Percentiles rank a stretch among this genome's conserved stretches.
These are phyloP conservation scores for Candida maltosa DNA, from an alignment of 805 yeast genomes.

Conservation along the genomic window DNA sequence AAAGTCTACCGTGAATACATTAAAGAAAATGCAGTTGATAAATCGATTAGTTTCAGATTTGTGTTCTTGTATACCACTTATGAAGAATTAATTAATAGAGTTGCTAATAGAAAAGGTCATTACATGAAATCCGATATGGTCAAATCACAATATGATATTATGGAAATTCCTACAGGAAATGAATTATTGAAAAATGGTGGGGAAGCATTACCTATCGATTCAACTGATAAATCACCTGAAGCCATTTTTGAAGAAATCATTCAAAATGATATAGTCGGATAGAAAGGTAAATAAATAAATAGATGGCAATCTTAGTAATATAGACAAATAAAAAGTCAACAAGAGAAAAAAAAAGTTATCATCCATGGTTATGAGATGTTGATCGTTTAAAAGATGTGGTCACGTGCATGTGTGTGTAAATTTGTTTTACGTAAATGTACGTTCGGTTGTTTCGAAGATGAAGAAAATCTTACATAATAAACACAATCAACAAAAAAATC, in stretches of 20 bases:
- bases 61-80: conserved; percentile 65
- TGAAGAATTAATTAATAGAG: conserved; percentile 60
- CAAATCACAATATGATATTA: conserved; percentile 67
- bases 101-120: conserved; percentile 65
- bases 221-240: conserved; percentile 27
- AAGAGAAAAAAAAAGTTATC: not conserved
- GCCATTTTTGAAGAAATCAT: conserved; percentile 20
- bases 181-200: conserved; percentile 39
- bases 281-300: not conserved
- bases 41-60: conserved; percentile 46
- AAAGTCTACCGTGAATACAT: conserved; percentile 65
- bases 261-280: conserved; percentile 1
- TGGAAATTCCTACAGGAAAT: conserved; percentile 62
- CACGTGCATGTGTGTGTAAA: too few relatives aligned
- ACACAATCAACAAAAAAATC: too few relatives aligned
- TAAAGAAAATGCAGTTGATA: conserved; percentile 28
- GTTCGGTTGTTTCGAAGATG: too few relatives aligned
- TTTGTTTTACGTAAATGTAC: too few relatives aligned
- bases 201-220: conserved; percentile 29
- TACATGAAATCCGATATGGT: conserved; percentile 89
- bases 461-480: too few relatives aligned
- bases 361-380: not conserved
- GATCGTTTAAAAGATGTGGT: too few relatives aligned
- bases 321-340: not conserved
- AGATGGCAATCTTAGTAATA: not conserved